phyloP scores from a whole-genome alignment of 306 rosid genomes.

The Vigna mungo region DNA sequence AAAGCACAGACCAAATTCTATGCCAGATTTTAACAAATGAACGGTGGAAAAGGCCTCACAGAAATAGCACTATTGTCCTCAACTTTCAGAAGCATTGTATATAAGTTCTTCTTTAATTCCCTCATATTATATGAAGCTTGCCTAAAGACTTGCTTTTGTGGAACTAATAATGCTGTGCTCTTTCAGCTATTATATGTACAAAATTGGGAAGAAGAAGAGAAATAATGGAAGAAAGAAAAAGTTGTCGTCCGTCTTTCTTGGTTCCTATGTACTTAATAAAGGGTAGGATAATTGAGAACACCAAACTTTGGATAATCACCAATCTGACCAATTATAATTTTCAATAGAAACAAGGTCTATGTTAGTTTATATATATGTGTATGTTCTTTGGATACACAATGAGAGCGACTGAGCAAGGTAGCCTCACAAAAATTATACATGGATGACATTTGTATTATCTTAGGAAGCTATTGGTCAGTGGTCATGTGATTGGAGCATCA shows the following conservation, averaged over 20 bases:
- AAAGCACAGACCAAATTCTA: constrained; percentile 68
- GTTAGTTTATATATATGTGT: constrained; percentile 18
- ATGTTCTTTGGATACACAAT: constrained; percentile 31
- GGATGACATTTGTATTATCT: constrained; percentile 39
- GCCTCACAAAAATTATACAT: constrained; percentile 25
- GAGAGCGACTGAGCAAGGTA: constrained; percentile 44
- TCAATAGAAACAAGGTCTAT: constrained; percentile 23
- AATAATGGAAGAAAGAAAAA: constrained; percentile 41
- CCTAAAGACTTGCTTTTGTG: constrained; percentile 46
- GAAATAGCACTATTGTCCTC: constrained; percentile 40
- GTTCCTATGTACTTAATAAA: constrained; percentile 41
- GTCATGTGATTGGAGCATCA: constrained; percentile 39
- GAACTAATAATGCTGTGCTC: constrained; percentile 37
- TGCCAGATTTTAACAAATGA: constrained; percentile 59
- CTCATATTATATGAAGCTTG: constrained; percentile 31
- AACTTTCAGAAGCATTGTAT: constrained; percentile 32
- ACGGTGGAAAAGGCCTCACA: constrained; percentile 49
- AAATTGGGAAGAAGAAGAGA: constrained; percentile 39
- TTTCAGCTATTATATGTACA: constrained; percentile 40
- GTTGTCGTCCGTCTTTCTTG: constrained; percentile 45
- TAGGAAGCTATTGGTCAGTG: constrained; percentile 38
- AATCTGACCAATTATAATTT: constrained; percentile 34
- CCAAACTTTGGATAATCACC: constrained; percentile 36
- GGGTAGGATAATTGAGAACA: constrained; percentile 47
- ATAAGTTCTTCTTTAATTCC: constrained; percentile 38